Conservation (phyloP, 2,329 filamentous ascomycete species). For the Dissoconium aciculare region DNA sequence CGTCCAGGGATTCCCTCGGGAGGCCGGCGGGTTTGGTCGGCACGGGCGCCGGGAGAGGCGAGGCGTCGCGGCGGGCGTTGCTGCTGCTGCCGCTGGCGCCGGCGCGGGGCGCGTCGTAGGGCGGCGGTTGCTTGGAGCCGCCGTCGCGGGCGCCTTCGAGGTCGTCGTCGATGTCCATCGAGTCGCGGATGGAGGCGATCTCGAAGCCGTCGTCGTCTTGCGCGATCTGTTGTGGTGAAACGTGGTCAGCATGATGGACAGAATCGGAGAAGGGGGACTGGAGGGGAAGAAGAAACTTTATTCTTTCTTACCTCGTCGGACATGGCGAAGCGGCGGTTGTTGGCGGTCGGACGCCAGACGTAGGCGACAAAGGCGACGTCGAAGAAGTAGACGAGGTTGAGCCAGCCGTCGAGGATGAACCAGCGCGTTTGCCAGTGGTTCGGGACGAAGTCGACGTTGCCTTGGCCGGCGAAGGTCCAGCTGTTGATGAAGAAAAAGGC, state of each 20-base stretch:
- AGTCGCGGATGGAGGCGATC: constrained; percentile 77
- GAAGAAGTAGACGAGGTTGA: constrained; percentile 88
- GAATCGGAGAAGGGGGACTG: background rate
- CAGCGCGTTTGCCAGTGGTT: constrained; percentile 95
- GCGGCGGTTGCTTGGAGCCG: constrained; percentile 20
- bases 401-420: constrained; percentile 95
- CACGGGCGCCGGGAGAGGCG: constrained; percentile 39
- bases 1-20: constrained; percentile 53
- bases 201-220: constrained; percentile 98
- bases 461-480: constrained; percentile 76
- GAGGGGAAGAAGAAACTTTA: too few relatives aligned
- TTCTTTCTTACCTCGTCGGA: constrained; percentile 60
- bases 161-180: constrained; percentile 43
- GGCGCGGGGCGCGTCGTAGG: constrained; percentile 24
- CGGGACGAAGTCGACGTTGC: constrained; percentile 78
- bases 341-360: constrained; percentile 88
- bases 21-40: constrained; percentile 34
- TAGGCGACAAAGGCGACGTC: constrained; percentile 91
- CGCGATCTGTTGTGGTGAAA: constrained; percentile 47
- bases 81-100: constrained; percentile 8
- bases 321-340: constrained; percentile 96
- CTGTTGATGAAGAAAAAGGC: constrained; percentile 98
- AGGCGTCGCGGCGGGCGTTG: constrained; percentile 25
- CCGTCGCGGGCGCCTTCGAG: constrained; percentile 25
- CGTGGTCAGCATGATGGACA: too few relatives aligned